Conservation (phyloP, 2,329 filamentous ascomycete species). For the Pseudohalonectria lignicola region DNA sequence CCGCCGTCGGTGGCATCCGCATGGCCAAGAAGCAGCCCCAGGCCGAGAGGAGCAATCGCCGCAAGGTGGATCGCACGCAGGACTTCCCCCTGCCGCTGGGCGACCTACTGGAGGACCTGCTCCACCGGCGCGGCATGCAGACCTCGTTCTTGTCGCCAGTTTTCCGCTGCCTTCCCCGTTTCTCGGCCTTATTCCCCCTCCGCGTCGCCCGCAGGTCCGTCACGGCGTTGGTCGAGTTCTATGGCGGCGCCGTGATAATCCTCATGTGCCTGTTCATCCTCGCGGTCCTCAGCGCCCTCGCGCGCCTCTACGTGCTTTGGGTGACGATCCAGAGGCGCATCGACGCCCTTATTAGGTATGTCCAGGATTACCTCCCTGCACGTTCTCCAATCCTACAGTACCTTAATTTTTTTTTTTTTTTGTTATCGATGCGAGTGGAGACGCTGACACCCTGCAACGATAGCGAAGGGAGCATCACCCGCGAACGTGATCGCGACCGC, state of each 20-base stretch:
- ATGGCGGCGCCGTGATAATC: not conserved
- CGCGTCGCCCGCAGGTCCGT: not conserved
- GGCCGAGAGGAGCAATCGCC: no score
- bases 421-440: no score
- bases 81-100: not conserved
- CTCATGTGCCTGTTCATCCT: not conserved
- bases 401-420: no score
- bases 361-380: no score
- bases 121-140: not conserved
- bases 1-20: conserved; percentile 14
- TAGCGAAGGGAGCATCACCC: no score
- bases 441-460: no score
- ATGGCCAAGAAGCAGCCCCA: no score
- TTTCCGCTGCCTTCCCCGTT: not conserved
- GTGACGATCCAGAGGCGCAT: no score
- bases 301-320: no score
- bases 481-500: no score
- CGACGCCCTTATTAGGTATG: no score
- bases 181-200: not conserved
- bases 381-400: no score
- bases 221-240: not conserved
- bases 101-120: not conserved
- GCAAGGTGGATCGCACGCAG: not conserved
- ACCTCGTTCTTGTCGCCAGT: not conserved
- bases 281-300: not conserved